Evolutionary conservation across 1,284 basidiomycete species (phyloP), one percentile per base, ranked within the genome.

Genomic region (Cutaneotrichosporon sp.): DNA sequence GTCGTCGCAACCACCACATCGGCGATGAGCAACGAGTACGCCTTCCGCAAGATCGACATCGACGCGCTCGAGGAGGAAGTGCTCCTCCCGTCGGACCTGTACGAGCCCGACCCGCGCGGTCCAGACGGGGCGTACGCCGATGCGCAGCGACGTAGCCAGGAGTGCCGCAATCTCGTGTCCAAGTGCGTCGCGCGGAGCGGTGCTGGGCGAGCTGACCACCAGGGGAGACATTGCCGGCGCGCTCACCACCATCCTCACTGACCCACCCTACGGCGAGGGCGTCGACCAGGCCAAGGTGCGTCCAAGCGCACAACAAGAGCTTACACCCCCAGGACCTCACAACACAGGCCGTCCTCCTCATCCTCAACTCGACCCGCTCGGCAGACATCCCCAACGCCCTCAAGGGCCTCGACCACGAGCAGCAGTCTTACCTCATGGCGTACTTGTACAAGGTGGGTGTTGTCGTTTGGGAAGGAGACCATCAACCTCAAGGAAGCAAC

Each of bases 341-440:
- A 1, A 83, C 94, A 13, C 82, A 86, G 60, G 84, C 87, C 1
- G 79, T 98, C n/a, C 81, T 97, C 33, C 87, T 90, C 3, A 91
- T 97, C 60, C 82, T 98, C 59, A 97, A 96, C 77, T 92, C 89
- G 54, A 97, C 93, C 13, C 91, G 94, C 70, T 81, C 91, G 4
- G 80, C 88, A 8, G 94, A 97, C 60, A 93, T 99, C 54, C 78
- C 87, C 1, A 77, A 76, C 23, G 83, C 88, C 40, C 79, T 97
- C 68, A 87, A 86, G 68, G 73, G 80, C 1, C 81, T 97, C 38
- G 82, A 84, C 8, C 81, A 83, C 56, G 85, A 90, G 44, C 80
- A 88, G 59, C 90, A 96, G 65, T 94, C 97, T 68, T 88, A 85
- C 34, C 79, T 97, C 53, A 98, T 97, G 94, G 97, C 96, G 73